Evolutionary conservation across 78 protist genomes (phyloP).

Genomic region (Dictyostelium purpureum): DNA sequence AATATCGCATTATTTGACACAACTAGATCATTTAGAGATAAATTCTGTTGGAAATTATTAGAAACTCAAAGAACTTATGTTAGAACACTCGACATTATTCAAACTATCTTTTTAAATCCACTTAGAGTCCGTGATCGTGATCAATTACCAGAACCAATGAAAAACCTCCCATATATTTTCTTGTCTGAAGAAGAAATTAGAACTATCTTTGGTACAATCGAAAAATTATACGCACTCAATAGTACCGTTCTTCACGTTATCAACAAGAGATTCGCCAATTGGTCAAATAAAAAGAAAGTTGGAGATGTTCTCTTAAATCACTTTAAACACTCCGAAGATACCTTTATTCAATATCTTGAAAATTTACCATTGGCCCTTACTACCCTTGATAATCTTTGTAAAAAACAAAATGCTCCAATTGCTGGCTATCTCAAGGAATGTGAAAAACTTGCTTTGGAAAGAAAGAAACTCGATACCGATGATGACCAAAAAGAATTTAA

Average conservation of each 20-base stretch:
- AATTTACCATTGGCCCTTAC: constrained; percentile 24
- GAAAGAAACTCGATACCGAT: constrained; percentile 38
- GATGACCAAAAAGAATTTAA: constrained; percentile 45
- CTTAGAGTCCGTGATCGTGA: constrained; percentile 56
- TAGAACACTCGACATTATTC: constrained; percentile 15
- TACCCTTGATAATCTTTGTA: constrained; percentile 10
- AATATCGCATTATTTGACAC: constrained; percentile 49
- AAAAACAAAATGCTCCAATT: constrained; percentile 32
- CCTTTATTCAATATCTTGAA: constrained; percentile 31
- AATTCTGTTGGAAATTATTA: constrained; percentile 62
- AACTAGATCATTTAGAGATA: constrained; percentile 42
- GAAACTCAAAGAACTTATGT: constrained; percentile 56
- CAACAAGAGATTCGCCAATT: constrained; percentile 3
- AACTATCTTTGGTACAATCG: constrained; percentile 39
- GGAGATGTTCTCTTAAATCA: constrained; percentile 61
- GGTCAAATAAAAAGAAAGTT: constrained; percentile 27
- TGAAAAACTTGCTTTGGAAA: constrained; percentile 25
- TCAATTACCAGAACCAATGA: constrained; percentile 32
- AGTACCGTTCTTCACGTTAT: background rate
- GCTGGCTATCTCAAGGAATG: constrained; percentile 33
- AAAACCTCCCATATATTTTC: constrained; percentile 60
- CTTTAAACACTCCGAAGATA: constrained; percentile 26
- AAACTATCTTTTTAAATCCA: constrained; percentile 42
- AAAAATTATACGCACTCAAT: constrained; percentile 24
- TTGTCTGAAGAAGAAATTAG: constrained; percentile 52